A percentile compares a stretch with the other conserved stretches of the same genome.
Evolutionary conservation across 441 rosid genomes (phyloP).

Genomic region (Sinapis alba): DNA sequence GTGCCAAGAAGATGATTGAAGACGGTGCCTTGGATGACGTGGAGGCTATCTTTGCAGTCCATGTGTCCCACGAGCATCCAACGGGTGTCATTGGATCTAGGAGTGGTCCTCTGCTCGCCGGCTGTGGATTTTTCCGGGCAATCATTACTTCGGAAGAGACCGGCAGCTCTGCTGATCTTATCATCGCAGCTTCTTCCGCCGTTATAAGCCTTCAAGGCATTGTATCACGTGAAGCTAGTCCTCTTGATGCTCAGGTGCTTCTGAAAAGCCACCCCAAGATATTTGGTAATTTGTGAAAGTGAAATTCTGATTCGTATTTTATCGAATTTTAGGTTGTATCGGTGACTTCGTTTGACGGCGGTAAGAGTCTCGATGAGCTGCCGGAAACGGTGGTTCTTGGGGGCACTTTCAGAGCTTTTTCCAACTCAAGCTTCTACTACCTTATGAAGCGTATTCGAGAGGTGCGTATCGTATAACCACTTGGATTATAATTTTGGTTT

Average conservation of each 20-base stretch:
- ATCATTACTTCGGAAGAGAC: conserved; percentile 47
- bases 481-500: neutral
- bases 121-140: conserved; percentile 85
- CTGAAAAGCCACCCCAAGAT: neutral
- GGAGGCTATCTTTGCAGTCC: conserved; percentile 81
- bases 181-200: conserved; percentile 76
- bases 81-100: conserved; percentile 80
- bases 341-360: conserved; percentile 75
- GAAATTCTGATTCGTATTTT: neutral
- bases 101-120: conserved; percentile 86
- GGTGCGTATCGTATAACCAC: conserved; percentile 41
- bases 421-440: conserved; percentile 69
- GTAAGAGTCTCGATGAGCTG: conserved; percentile 46
- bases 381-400: conserved; percentile 64
- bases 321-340: conserved; percentile 65
- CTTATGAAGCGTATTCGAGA: conserved; percentile 70
- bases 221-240: conserved; percentile 91
- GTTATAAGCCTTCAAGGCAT: conserved; percentile 83
- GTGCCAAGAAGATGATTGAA: conserved; percentile 79
- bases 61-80: conserved; percentile 78
- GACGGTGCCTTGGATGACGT: conserved; percentile 76
- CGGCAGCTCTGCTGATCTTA: conserved; percentile 44
- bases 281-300: neutral
- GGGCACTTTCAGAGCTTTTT: conserved; percentile 87
- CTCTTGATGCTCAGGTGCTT: conserved; percentile 76